A percentile compares a stretch with the other conserved stretches of the same genome.
Conservation (phyloP, 1,284 basidiomycete genomes). For the Hymenochaete sp. region DNA sequence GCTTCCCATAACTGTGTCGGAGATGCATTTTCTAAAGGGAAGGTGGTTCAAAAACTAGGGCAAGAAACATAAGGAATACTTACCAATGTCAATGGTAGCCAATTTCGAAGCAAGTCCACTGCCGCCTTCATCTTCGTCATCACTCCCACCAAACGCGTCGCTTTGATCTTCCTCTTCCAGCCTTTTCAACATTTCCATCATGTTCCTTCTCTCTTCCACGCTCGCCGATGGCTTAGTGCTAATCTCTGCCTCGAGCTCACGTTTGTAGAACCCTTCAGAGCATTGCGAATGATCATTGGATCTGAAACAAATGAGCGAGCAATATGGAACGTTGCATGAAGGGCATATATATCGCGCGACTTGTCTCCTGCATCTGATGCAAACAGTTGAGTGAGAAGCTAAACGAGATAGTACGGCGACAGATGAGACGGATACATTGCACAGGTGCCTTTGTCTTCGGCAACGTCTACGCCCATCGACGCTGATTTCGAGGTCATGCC, state of each 20-base stretch:
- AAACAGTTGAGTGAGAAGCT: not conserved
- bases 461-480: no score
- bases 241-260: constrained; percentile 57
- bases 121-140: constrained; percentile 34
- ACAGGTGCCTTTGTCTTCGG: constrained; percentile 3
- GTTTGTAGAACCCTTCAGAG: constrained; percentile 69
- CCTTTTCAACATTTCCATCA: constrained; percentile 60
- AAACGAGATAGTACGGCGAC: not conserved
- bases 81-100: constrained; percentile 53
- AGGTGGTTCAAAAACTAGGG: constrained; percentile 6
- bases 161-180: constrained; percentile 54
- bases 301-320: constrained; percentile 70
- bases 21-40: constrained; percentile 36
- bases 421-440: constrained; percentile 7
- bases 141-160: constrained; percentile 28
- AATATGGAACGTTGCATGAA: constrained; percentile 70
- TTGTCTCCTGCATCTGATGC: constrained; percentile 59
- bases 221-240: constrained; percentile 43
- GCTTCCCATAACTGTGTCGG: constrained; percentile 58
- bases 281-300: constrained; percentile 65
- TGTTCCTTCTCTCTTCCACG: constrained; percentile 45
- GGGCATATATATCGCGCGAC: constrained; percentile 74
- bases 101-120: constrained; percentile 45
- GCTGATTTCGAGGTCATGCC: no score
- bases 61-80: constrained; percentile 18